phyloP scores from a whole-genome alignment of 164 flowering plant species.

The Chloranthus sessilifolius region DNA sequence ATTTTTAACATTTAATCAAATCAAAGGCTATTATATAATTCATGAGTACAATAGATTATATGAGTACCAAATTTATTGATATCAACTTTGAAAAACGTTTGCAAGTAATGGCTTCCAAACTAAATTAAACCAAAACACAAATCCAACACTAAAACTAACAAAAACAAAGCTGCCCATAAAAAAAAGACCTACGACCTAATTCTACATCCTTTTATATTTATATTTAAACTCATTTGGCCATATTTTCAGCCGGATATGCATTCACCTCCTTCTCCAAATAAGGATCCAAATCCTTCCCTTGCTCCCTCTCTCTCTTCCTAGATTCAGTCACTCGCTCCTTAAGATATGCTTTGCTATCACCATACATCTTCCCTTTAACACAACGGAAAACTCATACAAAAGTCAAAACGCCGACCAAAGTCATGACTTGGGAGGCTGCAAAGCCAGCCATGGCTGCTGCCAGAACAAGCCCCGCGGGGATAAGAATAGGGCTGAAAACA shows the following conservation, averaged over 20 bases:
- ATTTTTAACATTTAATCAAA: no score
- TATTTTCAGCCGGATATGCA: neutral
- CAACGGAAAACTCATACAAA: slow-evolving; percentile 16
- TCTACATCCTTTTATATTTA: neutral
- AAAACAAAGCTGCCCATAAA: no score
- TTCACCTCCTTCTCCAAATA: slow-evolving; percentile 7
- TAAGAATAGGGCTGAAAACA: slow-evolving; percentile 26
- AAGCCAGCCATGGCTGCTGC: slow-evolving; percentile 17
- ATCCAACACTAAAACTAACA: no score
- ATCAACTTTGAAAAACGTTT: no score
- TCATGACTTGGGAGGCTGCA: slow-evolving; percentile 15
- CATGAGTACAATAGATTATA: no score
- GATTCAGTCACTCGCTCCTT: slow-evolving; percentile 3
- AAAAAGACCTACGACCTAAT: no score
- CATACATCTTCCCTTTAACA: neutral
- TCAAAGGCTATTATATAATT: no score
- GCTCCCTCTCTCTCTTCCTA: slow-evolving; percentile 7
- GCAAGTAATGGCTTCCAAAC: no score
- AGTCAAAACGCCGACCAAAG: slow-evolving; percentile 15
- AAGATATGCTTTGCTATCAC: neutral
- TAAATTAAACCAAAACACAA: no score
- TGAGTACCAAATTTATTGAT: no score
- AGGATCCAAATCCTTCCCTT: slow-evolving; percentile 10
- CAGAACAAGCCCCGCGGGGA: slow-evolving; percentile 11
- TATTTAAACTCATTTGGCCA: neutral